A percentile compares a stretch with the other conserved stretches of the same genome.
Evolutionary conservation across 768 basidiomycete species (phyloP).

Genomic region (Rhizopogon vinicolor): DNA sequence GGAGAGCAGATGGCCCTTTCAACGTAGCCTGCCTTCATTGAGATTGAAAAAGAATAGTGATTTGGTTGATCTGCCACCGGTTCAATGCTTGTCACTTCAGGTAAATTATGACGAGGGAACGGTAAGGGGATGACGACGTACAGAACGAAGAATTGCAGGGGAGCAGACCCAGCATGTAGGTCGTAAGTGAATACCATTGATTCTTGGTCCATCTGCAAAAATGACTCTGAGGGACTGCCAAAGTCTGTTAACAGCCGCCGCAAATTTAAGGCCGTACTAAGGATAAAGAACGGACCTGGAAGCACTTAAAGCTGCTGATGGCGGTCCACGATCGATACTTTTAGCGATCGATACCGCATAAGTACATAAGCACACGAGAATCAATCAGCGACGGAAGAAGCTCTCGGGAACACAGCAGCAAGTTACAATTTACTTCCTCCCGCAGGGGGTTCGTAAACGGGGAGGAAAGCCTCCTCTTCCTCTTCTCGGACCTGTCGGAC

Average conservation of each 20-base stretch:
- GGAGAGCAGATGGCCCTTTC: constrained; percentile 52
- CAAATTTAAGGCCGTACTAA: not conserved
- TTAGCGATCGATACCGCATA: not conserved
- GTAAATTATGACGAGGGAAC: constrained; percentile 23
- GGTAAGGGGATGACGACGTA: constrained; percentile 23
- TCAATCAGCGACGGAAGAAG: constrained; percentile 10
- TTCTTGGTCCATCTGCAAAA: constrained; percentile 22
- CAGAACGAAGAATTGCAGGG: constrained; percentile 49
- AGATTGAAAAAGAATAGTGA: constrained; percentile 48
- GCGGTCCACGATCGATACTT: constrained; percentile 8
- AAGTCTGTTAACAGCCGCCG: constrained; percentile 5
- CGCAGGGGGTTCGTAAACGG: constrained; percentile 15
- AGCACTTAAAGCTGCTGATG: not conserved
- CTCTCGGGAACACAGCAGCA: not conserved
- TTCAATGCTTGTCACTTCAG: constrained; percentile 20
- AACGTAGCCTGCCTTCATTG: constrained; percentile 49
- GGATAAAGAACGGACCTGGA: constrained; percentile 11
- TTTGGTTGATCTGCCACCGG: constrained; percentile 18
- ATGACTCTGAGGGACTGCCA: constrained; percentile 14
- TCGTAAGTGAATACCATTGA: constrained; percentile 41
- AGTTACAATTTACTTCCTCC: constrained; percentile 5
- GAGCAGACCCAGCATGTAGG: constrained; percentile 37
- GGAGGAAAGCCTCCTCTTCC: constrained; percentile 15
- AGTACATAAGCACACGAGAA: not conserved
- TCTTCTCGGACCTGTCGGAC: constrained; percentile 7